A percentile compares a stretch with the other conserved stretches of the same genome.
phyloP scores from a whole-genome alignment of 1,284 basidiomycete genomes.

The Boletus hoseneyae region DNA sequence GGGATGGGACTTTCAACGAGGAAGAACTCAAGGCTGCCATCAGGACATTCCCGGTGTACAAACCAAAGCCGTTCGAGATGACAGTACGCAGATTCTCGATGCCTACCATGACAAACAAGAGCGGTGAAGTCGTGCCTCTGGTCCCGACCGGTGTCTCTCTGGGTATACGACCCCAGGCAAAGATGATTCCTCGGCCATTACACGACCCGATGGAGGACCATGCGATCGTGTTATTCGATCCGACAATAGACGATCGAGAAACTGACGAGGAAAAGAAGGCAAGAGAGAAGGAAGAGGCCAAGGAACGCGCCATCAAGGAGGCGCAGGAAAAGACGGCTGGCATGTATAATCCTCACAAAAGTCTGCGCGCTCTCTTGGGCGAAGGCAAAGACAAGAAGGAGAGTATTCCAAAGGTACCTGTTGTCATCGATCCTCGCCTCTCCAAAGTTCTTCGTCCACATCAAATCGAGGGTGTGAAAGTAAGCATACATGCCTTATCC shows the following conservation, averaged over 20 bases:
- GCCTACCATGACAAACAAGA: slow-evolving; percentile 82
- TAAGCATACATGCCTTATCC: slow-evolving; percentile 33
- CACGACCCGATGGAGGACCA: slow-evolving; percentile 98
- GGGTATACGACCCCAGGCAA: slow-evolving; percentile 81
- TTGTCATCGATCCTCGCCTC: slow-evolving; percentile 92
- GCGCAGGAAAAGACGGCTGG: slow-evolving; percentile 64
- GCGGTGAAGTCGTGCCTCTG: slow-evolving; percentile 68
- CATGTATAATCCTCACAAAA: slow-evolving; percentile 90
- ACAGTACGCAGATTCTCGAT: slow-evolving; percentile 75
- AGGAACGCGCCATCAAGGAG: slow-evolving; percentile 60
- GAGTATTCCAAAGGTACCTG: slow-evolving; percentile 80
- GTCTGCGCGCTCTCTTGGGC: slow-evolving; percentile 81
- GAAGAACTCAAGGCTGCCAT: slow-evolving; percentile 58
- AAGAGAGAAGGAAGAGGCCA: slow-evolving; percentile 67
- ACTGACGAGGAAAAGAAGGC: slow-evolving; percentile 79
- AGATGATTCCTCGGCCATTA: slow-evolving; percentile 85
- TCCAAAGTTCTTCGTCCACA: slow-evolving; percentile 91
- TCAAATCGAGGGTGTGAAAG: slow-evolving; percentile 98
- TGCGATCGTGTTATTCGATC: slow-evolving; percentile 96
- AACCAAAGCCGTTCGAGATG: slow-evolving; percentile 74
- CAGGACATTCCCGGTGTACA: slow-evolving; percentile 80
- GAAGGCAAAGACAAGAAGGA: slow-evolving; percentile 68
- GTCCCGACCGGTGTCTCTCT: slow-evolving; percentile 73
- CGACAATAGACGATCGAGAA: slow-evolving; percentile 90
- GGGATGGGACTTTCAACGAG: slow-evolving; percentile 55